Conservation (phyloP, 495 filamentous ascomycete species). For the Articulospora tetracladia region DNA sequence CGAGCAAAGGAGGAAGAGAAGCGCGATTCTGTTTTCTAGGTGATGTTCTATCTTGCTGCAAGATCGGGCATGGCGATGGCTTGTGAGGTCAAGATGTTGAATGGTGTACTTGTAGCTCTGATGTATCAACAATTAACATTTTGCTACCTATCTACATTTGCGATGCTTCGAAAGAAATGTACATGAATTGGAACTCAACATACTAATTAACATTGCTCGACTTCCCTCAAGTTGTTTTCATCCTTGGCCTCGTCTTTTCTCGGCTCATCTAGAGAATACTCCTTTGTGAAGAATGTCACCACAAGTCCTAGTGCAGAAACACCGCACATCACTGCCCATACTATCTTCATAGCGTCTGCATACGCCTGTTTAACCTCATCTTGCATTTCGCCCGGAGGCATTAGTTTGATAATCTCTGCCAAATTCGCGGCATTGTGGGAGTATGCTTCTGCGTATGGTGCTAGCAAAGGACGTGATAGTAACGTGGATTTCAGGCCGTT, state of each 20-base stretch:
- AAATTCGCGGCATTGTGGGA: conserved; percentile 52
- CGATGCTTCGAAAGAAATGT: no score
- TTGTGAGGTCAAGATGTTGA: no score
- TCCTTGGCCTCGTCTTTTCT: background rate
- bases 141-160: no score
- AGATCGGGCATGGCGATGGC: no score
- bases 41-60: no score
- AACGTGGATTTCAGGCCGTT: conserved; percentile 47
- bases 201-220: background rate
- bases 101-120: no score
- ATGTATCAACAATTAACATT: no score
- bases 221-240: background rate
- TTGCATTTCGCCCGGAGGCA: conserved; percentile 31
- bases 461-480: conserved; percentile 34
- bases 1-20: no score
- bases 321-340: conserved; percentile 47
- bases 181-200: no score
- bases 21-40: no score
- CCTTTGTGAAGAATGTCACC: conserved; percentile 2
- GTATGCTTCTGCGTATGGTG: conserved; percentile 37
- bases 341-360: conserved; percentile 48
- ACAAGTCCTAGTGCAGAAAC: background rate
- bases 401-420: conserved; percentile 50
- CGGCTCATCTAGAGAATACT: conserved; percentile 1
- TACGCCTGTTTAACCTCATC: conserved; percentile 33